Evolutionary conservation across 257 asterid genomes (phyloP).

Genomic region (Cynanchum wilfordii): DNA sequence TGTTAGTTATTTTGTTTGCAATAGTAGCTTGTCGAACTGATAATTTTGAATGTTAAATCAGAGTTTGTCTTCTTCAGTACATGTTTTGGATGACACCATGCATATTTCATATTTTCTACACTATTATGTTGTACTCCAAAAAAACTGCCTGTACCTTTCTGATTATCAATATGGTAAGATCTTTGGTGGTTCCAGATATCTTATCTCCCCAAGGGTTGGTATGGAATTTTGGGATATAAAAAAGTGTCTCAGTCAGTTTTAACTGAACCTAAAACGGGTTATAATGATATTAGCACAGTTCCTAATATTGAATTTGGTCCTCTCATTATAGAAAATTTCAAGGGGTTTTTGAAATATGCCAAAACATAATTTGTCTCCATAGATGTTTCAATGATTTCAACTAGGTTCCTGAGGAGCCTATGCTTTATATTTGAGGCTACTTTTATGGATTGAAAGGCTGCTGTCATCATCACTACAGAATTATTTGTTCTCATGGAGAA

Average conservation of each 20-base stretch:
- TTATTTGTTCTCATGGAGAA: too few species aligned
- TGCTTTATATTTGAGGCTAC: not conserved
- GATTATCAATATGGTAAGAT: not conserved
- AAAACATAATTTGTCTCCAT: not conserved
- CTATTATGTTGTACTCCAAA: not conserved
- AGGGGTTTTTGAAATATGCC: not conserved
- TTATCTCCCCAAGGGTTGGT: too few species aligned
- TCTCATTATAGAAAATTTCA: not conserved
- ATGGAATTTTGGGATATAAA: too few species aligned
- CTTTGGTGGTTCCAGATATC: too few species aligned
- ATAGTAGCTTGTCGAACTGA: not conserved
- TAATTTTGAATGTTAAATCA: constrained; percentile 2
- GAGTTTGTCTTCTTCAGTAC: not conserved
- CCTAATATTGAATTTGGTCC: not conserved
- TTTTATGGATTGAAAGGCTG: not conserved
- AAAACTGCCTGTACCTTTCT: not conserved
- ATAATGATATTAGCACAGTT: too few species aligned
- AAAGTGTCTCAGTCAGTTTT: not conserved
- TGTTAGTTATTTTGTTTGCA: not conserved
- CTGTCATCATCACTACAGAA: not conserved
- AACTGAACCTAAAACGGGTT: not conserved
- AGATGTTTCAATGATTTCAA: not conserved
- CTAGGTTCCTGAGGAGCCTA: not conserved
- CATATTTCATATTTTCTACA: not conserved
- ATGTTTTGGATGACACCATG: not conserved